A percentile compares a stretch with the other conserved stretches of the same genome.
phyloP scores from a whole-genome alignment of 306 rosid genomes.

The Vigna reflexopilosa region DNA sequence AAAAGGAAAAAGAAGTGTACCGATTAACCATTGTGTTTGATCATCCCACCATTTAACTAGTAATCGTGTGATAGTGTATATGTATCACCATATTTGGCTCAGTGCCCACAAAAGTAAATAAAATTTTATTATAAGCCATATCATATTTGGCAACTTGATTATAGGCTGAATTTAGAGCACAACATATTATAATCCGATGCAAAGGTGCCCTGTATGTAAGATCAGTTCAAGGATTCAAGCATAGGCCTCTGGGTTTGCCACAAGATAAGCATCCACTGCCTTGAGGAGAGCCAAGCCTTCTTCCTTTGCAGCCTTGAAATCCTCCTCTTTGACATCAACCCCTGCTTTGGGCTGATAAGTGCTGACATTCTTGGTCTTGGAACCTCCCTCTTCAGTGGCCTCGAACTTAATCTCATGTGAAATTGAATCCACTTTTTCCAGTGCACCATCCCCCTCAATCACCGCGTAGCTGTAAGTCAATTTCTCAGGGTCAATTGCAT shows the following conservation, averaged over 20 bases:
- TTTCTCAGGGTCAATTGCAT: constrained; percentile 49
- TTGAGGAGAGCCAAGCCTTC: constrained; percentile 39
- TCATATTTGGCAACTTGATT: constrained; percentile 34
- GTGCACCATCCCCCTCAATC: constrained; percentile 44
- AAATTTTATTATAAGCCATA: constrained; percentile 49
- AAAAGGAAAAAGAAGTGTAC: not conserved
- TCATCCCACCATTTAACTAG: not conserved
- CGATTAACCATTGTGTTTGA: not conserved
- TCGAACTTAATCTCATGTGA: constrained; percentile 53
- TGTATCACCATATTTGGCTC: not conserved
- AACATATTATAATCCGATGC: constrained; percentile 18
- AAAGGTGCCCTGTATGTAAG: constrained; percentile 1
- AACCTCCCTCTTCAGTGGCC: constrained; percentile 42
- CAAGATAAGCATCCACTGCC: constrained; percentile 53
- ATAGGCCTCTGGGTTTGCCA: constrained; percentile 51
- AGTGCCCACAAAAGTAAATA: not conserved
- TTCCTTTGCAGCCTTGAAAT: constrained; percentile 46
- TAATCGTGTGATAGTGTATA: not conserved
- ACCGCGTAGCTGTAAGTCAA: constrained; percentile 40
- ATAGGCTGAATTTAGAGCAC: constrained; percentile 12
- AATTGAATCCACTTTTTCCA: constrained; percentile 42
- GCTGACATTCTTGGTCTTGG: constrained; percentile 38
- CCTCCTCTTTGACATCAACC: constrained; percentile 53
- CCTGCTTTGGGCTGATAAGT: constrained; percentile 51
- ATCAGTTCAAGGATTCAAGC: constrained; percentile 42